Evolutionary conservation across 306 rosid genomes (phyloP).

Genomic region (Trifolium repens): DNA sequence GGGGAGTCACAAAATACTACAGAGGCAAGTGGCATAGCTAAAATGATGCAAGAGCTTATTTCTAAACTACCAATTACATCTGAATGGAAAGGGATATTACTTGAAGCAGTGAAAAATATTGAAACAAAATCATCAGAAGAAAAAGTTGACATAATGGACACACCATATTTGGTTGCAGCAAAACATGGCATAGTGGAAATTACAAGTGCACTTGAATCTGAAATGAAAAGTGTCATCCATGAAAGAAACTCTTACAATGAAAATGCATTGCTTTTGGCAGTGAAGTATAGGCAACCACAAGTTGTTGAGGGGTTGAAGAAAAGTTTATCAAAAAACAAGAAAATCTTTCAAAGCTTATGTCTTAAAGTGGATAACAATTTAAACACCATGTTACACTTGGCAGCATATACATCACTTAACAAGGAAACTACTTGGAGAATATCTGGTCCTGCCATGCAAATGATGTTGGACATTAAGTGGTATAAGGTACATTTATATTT

Average conservation of each 20-base stretch:
- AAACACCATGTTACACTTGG: conserved; percentile 45
- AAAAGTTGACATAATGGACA: neutral
- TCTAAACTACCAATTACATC: neutral
- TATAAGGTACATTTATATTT: conserved; percentile 28
- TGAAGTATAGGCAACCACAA: conserved; percentile 25
- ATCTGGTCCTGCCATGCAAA: conserved; percentile 49
- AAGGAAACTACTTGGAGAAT: conserved; percentile 34
- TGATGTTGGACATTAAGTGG: conserved; percentile 59
- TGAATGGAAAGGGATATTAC: neutral
- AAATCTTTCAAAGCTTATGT: neutral
- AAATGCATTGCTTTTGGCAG: conserved; percentile 42
- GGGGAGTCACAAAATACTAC: neutral
- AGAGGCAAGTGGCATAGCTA: neutral
- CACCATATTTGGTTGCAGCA: conserved; percentile 34
- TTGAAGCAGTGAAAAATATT: neutral
- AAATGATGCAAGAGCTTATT: neutral
- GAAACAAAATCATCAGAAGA: neutral
- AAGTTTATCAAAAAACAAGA: neutral
- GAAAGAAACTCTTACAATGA: conserved; percentile 27
- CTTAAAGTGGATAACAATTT: conserved; percentile 22
- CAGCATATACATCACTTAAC: neutral
- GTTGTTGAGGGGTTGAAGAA: neutral
- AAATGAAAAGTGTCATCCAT: conserved; percentile 15
- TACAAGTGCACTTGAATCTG: neutral
- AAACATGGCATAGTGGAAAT: conserved; percentile 40